Evolutionary conservation across 1,284 basidiomycete species (phyloP), one percentile per base, ranked within the genome.

Genomic region (Boletus sp.): DNA sequence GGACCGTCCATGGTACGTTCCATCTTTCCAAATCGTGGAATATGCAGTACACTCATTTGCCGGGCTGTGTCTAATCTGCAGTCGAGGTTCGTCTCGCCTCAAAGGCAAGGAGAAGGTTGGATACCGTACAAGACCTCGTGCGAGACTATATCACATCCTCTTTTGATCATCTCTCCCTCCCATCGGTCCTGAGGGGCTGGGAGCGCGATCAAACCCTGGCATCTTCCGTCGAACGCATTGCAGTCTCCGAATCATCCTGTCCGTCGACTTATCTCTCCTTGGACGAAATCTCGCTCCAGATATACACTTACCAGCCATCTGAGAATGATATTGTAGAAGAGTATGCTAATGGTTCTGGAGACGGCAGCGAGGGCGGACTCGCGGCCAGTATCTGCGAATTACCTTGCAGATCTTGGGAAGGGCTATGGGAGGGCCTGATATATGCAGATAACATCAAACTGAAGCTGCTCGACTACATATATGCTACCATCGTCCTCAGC

Each of bases 381-480:
- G 91, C 94, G 3, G 94, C 93, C 1, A 88, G 78, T 43, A 83
- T 96, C 16, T 83, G 84, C 53, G 88, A 94, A 52, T 76, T 98
- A 27, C 95, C 94, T 1, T 91, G 85, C 51, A 67, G 73, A 49
- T 77, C 75, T 30, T 84, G 91, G 71, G 94, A 98, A 53, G 94
- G 95, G 0, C 70, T 98, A 4, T 99, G 96, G 84, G 82, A 85
- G 48, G 93, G 88, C 41, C 67, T 99, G 53, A 87, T 98, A 60
- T 99, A 96, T 65, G 78, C 84, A 5, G 88, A 90, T 56, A 82
- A 92, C 60, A 84, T 98, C 66, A 99, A 99, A 69, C 70, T 84
- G 47, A 86, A 85, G 50, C 74, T 99, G 10, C 76, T 99, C 46
- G 85, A 92, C 64, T 98, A 97, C 68, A 96, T 98, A 55, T 85